Base-by-base conservation (phyloP, 2,329 filamentous ascomycete species). In the Zasmidium citrigriseum region DNA sequence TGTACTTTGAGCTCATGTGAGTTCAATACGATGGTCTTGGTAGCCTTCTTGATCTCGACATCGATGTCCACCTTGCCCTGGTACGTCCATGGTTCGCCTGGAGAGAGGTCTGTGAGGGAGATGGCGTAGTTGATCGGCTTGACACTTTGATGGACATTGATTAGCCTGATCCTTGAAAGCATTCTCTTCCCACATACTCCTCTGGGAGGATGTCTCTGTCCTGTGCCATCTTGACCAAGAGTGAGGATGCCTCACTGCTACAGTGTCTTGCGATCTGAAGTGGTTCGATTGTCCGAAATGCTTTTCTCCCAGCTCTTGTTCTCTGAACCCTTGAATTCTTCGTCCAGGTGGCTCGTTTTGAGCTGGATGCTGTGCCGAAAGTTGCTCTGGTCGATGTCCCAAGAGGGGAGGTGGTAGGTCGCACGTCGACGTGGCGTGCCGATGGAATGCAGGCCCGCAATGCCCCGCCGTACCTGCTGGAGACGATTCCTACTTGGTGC, bases 111-210 rank as follows among this genome's bases (percentile, higher is more conserved):
- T 71, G 82, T 86, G 67, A 99, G 84, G 56, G 88, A 91, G 65
- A 99, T 82, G 70, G 85, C 81, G 78, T 99, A 99, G 79, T 98
- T 91, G 62, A 82, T 80, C 2, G 95, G 92, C 78, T 91, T 93
- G 72, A 93, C 86, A 71, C 85, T 87, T 61, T 44, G 48, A 14
- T 34, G 10, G 2, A n/a, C 24, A 20, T 23, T 44, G 38, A n/a
- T 34, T 11, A 48, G 50, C 29, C n/a, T 11, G 2, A 55, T 48
- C 46, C 38, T n/a, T 52, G 14, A 46, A n/a, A 34, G 51, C 18
- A 18, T 29, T 20, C 23, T 16, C 11, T 18, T 49, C 14, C n/a
- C 25, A 63, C 75, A 70, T 63, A 79, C 77, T 74, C 75, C 58
- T 73, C 68, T 10, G 78, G 75, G 47, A 80, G 74, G 55, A 79